Evolutionary conservation across 768 basidiomycete genomes (phyloP).

Genomic region (Lepiota brunneoincarnata): DNA sequence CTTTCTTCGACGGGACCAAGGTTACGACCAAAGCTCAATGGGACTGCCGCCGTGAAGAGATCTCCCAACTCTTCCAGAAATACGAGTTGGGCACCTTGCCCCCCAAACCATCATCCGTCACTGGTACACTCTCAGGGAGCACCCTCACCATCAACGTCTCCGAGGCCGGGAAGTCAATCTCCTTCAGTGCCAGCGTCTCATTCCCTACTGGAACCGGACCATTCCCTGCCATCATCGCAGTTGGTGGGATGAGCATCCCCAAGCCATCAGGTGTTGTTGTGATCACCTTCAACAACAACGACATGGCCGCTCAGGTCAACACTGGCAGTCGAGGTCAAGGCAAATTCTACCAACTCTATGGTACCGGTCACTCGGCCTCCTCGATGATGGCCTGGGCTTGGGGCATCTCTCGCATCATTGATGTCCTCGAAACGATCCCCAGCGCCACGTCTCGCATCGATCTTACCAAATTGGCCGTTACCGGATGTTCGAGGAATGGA

Average conservation of each 20-base stretch:
- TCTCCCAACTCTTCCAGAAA: conserved; percentile 45
- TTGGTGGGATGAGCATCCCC: conserved; percentile 42
- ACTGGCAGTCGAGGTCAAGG: conserved; percentile 47
- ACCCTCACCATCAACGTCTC: conserved; percentile 49
- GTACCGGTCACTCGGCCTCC: conserved; percentile 39
- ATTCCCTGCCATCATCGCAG: conserved; percentile 52
- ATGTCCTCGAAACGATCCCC: conserved; percentile 51
- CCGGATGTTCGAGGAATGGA: conserved; percentile 60
- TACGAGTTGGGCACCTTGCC: conserved; percentile 54
- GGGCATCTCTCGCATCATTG: conserved; percentile 60
- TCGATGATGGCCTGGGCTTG: conserved; percentile 65
- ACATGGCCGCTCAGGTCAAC: conserved; percentile 49
- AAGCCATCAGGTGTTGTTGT: conserved; percentile 35
- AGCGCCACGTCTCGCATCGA: conserved; percentile 39
- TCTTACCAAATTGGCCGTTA: conserved; percentile 46
- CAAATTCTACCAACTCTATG: conserved; percentile 58
- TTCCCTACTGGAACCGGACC: conserved; percentile 42
- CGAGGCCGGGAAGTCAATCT: conserved; percentile 44
- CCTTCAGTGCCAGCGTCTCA: conserved; percentile 45
- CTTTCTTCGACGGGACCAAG: conserved; percentile 41
- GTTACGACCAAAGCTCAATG: conserved; percentile 45
- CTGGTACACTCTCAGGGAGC: conserved; percentile 39
- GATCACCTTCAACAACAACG: conserved; percentile 53
- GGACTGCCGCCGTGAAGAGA: conserved; percentile 49
- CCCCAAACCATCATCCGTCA: conserved; percentile 41